phyloP scores from a whole-genome alignment of 2,329 filamentous ascomycete species.

The Colletotrichum cuscutae region DNA sequence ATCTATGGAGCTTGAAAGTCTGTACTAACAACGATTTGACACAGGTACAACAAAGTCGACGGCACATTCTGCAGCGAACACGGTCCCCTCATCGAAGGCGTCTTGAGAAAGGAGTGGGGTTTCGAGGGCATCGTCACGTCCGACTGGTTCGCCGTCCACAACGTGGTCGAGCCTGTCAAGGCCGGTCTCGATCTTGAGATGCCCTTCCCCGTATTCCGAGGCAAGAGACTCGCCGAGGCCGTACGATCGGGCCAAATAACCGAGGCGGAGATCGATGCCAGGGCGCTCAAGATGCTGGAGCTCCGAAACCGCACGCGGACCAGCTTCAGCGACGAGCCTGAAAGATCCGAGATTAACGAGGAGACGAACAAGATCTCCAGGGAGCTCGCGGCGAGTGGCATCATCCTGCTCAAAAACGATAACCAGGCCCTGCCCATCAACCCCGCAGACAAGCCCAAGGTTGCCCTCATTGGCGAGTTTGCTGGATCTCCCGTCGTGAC shows the following conservation, averaged over 20 bases:
- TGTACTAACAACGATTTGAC: neutral
- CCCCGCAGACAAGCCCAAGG: neutral
- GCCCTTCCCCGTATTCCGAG: constrained; percentile 39
- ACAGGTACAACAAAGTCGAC: constrained; percentile 42
- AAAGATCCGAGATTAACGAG: constrained; percentile 28
- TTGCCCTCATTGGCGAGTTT: constrained; percentile 26
- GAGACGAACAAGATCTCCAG: constrained; percentile 33
- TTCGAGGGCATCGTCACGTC: constrained; percentile 48
- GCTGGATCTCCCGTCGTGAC: constrained; percentile 15
- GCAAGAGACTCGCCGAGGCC: constrained; percentile 35
- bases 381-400: constrained; percentile 34
- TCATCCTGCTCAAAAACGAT: constrained; percentile 37
- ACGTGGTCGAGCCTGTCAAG: constrained; percentile 42
- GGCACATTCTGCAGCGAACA: constrained; percentile 40
- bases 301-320: constrained; percentile 26
- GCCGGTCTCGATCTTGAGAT: constrained; percentile 48
- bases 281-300: constrained; percentile 33
- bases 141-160: constrained; percentile 48
- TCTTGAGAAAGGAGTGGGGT: constrained; percentile 46
- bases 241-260: constrained; percentile 30
- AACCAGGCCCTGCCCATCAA: constrained; percentile 9
- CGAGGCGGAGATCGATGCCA: constrained; percentile 29
- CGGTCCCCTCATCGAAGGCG: constrained; percentile 34
- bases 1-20: no score
- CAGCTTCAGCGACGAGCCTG: constrained; percentile 19